Percentiles rank a stretch among this genome's conserved stretches.
These are phyloP conservation scores for Colletotrichum eremochloae DNA, from an alignment of 2,329 filamentous ascomycete species.

Conservation along the genomic window DNA sequence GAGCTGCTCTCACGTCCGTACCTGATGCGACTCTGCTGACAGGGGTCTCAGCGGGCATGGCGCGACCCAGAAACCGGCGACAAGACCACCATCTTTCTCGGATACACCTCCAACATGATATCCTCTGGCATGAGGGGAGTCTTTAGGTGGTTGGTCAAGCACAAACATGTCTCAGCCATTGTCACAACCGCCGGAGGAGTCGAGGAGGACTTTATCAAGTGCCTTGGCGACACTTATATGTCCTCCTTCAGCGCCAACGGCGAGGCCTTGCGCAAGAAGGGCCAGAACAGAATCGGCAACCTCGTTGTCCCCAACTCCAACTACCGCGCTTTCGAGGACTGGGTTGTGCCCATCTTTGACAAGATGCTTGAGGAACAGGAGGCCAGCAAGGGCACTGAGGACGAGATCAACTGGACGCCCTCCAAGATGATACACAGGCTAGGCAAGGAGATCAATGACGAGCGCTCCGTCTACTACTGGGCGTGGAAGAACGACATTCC, in stretches of 20 bases:
- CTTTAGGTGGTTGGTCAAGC: slow-evolving; percentile 91
- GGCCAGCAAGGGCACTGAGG: slow-evolving; percentile 73
- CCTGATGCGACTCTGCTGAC: slow-evolving; percentile 41
- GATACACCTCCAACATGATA: slow-evolving; percentile 97
- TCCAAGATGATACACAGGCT: slow-evolving; percentile 91
- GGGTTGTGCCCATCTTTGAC: slow-evolving; percentile 96
- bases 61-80: slow-evolving; percentile 82
- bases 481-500: slow-evolving; percentile 97
- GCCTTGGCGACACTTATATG: slow-evolving; percentile 92
- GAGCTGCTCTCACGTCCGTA: slow-evolving; percentile 48
- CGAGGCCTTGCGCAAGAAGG: slow-evolving; percentile 82
- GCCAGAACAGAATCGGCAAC: slow-evolving; percentile 96
- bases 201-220: slow-evolving; percentile 99
- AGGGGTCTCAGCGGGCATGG: slow-evolving; percentile 74
- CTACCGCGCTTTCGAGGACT: slow-evolving; percentile 98
- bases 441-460: slow-evolving; percentile 94
- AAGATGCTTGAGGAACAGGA: slow-evolving; percentile 95
- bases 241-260: slow-evolving; percentile 86
- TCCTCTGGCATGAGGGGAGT: slow-evolving; percentile 94
- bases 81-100: slow-evolving; percentile 93
- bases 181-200: slow-evolving; percentile 96
- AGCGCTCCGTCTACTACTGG: slow-evolving; percentile 95
- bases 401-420: slow-evolving; percentile 90
- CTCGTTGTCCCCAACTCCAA: slow-evolving; percentile 96
- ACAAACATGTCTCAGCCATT: slow-evolving; percentile 91